phyloP scores from a whole-genome alignment of 1,284 basidiomycete species.

The Cutaneotrichosporon curvatum region DNA sequence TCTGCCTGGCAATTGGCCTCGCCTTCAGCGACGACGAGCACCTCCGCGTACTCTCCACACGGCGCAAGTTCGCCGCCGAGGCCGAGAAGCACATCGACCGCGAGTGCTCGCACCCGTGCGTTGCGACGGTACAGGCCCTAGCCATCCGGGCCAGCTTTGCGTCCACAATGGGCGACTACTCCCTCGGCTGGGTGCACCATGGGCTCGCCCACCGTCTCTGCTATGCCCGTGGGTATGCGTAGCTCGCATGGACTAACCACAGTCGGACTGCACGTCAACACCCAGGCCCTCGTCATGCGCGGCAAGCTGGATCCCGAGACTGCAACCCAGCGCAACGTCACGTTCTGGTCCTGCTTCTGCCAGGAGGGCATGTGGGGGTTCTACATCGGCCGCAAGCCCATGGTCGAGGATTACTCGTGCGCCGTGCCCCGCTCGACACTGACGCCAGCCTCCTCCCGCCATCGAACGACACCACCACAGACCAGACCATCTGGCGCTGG shows the following conservation, averaged over 20 bases:
- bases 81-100: slow-evolving; percentile 55
- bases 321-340: slow-evolving; percentile 18
- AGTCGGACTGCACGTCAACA: slow-evolving; percentile 28
- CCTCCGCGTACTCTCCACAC: slow-evolving; percentile 49
- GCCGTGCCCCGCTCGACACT: background rate
- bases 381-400: slow-evolving; percentile 26
- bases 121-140: slow-evolving; percentile 56
- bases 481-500: slow-evolving; percentile 21
- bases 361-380: slow-evolving; percentile 30
- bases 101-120: slow-evolving; percentile 55
- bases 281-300: slow-evolving; percentile 12
- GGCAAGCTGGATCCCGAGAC: slow-evolving; percentile 19
- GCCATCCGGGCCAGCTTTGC: slow-evolving; percentile 57
- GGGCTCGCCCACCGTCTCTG: slow-evolving; percentile 21
- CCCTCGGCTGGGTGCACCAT: slow-evolving; percentile 24
- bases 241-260: no score
- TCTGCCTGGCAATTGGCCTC: slow-evolving; percentile 56
- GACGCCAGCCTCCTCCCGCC: slow-evolving; percentile 2
- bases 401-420: slow-evolving; percentile 19
- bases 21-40: slow-evolving; percentile 55
- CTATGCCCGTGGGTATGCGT: slow-evolving; percentile 25
- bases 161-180: slow-evolving; percentile 44
- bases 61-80: slow-evolving; percentile 52
- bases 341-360: slow-evolving; percentile 28
- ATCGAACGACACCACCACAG: slow-evolving; percentile 18